These are phyloP conservation scores for Camellia japonica DNA, from an alignment of 148 eudicot genomes.

Conservation along the genomic window DNA sequence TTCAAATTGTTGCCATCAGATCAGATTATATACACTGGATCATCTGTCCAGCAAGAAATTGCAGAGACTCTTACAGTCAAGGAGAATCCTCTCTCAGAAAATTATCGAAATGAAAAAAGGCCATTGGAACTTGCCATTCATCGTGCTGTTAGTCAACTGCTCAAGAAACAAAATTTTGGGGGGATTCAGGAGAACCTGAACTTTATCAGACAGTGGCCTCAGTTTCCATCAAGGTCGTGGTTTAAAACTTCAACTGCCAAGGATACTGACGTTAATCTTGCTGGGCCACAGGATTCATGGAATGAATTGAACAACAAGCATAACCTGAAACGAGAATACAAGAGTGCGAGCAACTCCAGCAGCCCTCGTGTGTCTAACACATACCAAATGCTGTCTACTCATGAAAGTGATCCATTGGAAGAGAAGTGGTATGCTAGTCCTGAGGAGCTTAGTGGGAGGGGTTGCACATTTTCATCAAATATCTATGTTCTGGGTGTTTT, in stretches of 20 bases:
- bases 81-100: constrained; percentile 29
- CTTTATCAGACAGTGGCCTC: constrained; percentile 40
- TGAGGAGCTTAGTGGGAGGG: constrained; percentile 55
- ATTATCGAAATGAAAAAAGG: constrained; percentile 43
- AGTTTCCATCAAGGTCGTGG: constrained; percentile 39
- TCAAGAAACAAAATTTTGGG: constrained; percentile 57
- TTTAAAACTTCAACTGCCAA: constrained; percentile 24
- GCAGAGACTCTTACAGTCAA: constrained; percentile 23
- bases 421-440: constrained; percentile 91
- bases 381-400: constrained; percentile 25
- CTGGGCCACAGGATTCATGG: constrained; percentile 29
- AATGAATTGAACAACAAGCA: constrained; percentile 19
- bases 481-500: constrained; percentile 82
- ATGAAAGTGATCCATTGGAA: constrained; percentile 45
- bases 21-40: constrained; percentile 59
- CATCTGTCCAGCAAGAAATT: constrained; percentile 35
- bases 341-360: constrained; percentile 31
- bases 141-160: constrained; percentile 25
- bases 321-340: constrained; percentile 22
- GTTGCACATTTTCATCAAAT: constrained; percentile 66
- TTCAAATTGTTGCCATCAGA: constrained; percentile 61
- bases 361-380: constrained; percentile 23
- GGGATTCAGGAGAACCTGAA: constrained; percentile 44
- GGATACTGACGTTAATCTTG: constrained; percentile 25
- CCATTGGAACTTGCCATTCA: constrained; percentile 36